Percentiles rank a stretch among this genome's conserved stretches.
phyloP scores from a whole-genome alignment of 257 asterid genomes.

The Haberlea rhodopensis region DNA sequence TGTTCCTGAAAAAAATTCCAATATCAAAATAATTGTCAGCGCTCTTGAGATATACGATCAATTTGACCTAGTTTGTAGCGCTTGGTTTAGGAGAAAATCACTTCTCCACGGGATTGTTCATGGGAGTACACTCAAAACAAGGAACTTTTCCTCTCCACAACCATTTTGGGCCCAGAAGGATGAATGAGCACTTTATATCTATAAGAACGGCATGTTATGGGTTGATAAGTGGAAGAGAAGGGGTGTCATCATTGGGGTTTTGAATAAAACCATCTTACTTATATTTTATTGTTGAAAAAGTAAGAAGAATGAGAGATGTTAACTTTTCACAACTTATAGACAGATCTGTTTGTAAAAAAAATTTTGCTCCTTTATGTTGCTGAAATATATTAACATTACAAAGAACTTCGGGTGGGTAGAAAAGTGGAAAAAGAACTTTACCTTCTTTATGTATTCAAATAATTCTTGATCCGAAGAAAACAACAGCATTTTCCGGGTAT shows the following conservation, averaged over 20 bases:
- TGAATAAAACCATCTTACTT: no score
- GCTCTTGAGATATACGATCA: neutral
- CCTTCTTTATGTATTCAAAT: constrained; percentile 56
- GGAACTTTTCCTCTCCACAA: neutral
- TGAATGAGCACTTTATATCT: no score
- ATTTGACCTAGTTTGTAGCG: neutral
- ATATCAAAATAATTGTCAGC: neutral
- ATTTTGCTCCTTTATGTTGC: no score
- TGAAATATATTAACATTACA: neutral
- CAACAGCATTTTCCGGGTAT: constrained; percentile 61
- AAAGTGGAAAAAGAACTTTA: constrained; percentile 20
- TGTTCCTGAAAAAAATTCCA: constrained; percentile 61
- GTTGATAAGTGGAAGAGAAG: no score
- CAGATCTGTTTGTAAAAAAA: no score
- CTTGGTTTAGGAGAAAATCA: neutral
- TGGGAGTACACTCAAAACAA: no score
- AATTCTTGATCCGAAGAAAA: constrained; percentile 75
- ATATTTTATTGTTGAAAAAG: no score
- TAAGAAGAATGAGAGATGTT: no score
- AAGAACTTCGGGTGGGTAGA: neutral
- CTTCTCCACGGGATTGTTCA: neutral
- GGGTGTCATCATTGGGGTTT: no score
- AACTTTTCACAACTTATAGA: no score
- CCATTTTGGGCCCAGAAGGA: no score
- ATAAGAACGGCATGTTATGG: no score